Conservation (phyloP, 495 filamentous ascomycete genomes). For the Diplogelasinospora grovesii region DNA sequence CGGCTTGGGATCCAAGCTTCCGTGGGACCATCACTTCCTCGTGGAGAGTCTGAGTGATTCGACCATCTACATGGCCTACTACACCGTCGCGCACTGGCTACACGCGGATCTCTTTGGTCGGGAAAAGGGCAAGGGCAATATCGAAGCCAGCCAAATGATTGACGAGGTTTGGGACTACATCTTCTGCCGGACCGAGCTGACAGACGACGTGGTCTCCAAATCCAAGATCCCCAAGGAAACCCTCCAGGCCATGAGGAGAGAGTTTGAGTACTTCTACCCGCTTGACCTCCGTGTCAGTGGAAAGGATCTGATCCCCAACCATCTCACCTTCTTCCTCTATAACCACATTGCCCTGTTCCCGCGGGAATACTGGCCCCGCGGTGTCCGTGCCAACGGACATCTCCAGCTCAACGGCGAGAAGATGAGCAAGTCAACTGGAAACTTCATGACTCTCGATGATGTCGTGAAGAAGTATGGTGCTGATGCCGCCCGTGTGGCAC, state of each 20-base stretch:
- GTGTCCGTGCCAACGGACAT: slow-evolving; percentile 84
- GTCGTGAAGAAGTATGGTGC: slow-evolving; percentile 88
- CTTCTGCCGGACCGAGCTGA: slow-evolving; percentile 57
- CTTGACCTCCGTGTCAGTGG: slow-evolving; percentile 78
- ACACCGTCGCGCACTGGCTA: slow-evolving; percentile 84
- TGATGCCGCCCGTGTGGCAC: slow-evolving; percentile 82
- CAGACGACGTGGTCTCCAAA: slow-evolving; percentile 50
- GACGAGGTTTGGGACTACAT: slow-evolving; percentile 97
- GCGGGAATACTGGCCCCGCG: slow-evolving; percentile 75
- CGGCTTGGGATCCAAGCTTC: slow-evolving; percentile 86
- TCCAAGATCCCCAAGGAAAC: slow-evolving; percentile 64
- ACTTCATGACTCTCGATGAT: slow-evolving; percentile 88
- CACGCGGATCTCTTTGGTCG: slow-evolving; percentile 73
- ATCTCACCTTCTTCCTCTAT: slow-evolving; percentile 96
- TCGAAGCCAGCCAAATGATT: slow-evolving; percentile 81
- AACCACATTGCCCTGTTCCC: slow-evolving; percentile 83
- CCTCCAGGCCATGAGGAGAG: slow-evolving; percentile 71
- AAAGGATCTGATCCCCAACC: slow-evolving; percentile 82
- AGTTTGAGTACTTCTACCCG: slow-evolving; percentile 97
- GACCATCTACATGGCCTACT: slow-evolving; percentile 96
- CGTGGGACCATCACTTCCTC: slow-evolving; percentile 87
- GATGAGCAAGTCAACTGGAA: slow-evolving; percentile 93
- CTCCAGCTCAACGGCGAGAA: slow-evolving; percentile 92
- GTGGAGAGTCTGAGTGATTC: slow-evolving; percentile 90
- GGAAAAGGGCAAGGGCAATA: slow-evolving; percentile 53